Base-by-base conservation (phyloP, 768 basidiomycete species). In the Aureoboletus auriporus region DNA sequence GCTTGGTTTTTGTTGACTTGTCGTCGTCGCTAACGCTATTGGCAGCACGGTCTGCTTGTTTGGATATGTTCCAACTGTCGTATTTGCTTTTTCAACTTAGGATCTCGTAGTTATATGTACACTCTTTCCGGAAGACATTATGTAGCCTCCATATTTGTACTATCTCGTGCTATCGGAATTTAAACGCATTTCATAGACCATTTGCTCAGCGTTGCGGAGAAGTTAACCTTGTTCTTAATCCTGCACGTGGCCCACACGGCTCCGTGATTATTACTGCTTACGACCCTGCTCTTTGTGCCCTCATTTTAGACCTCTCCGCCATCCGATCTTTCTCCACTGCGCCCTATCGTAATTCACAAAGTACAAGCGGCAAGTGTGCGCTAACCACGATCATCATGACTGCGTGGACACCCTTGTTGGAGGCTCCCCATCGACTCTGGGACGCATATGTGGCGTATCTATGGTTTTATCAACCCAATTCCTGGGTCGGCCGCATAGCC, bases 401-500 rank as follows among this genome's bases (percentile, higher is more conserved):
- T 45, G 33, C 37, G 11, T 49, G 57, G 53, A 37, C 26, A n/a
- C 27, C 50, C 8, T 33, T 33, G 31, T 9, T 7, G 20, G 23
- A 34, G 51, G 5, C 29, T 75, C 34, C 78, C 77, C 57, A 59
- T 27, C 61, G 69, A 6, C 55, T 86, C 31, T 88, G 84, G 84
- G 60, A 72, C 17, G 70, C 69, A 50, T 90, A 90, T 57, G 53
- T 83, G 47, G 67, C 78, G 33, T 73, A 83, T 57, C 71, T 90
- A 20, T 84, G 80, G 78, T 67, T 76, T 56, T 88, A 86, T 57
- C 62, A 77, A 39, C 71, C 78, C 3, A 69, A 73, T 35, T 89
- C 89, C 4, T 84, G 79, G 81, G 82, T 90, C 41, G 77, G 75
- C 35, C 77, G 75, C 51, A 71, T 77, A 31, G 85, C 88, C 14